Base-by-base conservation (phyloP, 805 yeast genomes). In the Sungouiella blattae region DNA sequence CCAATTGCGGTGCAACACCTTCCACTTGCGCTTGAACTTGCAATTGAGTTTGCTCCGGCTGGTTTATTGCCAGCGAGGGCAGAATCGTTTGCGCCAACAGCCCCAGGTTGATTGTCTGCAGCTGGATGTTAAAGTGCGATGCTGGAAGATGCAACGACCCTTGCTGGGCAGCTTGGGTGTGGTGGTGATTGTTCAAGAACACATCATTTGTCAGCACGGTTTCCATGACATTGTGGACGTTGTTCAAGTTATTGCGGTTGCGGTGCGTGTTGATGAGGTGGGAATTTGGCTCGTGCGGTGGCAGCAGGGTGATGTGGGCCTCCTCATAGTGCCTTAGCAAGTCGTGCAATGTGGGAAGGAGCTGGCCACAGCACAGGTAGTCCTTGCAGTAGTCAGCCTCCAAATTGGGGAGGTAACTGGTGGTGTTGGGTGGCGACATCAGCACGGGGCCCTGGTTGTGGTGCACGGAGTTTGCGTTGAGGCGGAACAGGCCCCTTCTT, bases 361-460 rank as follows among this genome's bases (percentile, higher is more conserved):
- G 68, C 55, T 85, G 83, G 18, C 98, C 98, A 66, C 98, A 93
- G 64, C 98, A 93, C 33, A 87, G 79, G 63, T 93, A 93, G 66
- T 93, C 98, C 60, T 85, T 86, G 62, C 98, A 93, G 62, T 91
- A 93, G 58, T 89, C 89, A 7, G 96, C 95, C 62, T 91, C 98
- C 40, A 91, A 69, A 53, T 86, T 87, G 13, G 98, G 96, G 42
- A 93, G 71, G 58, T 91, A 93, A 6, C 93, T 77, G 18, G 91
- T 78, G 38, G 77, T 67, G 32, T 61, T 65, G 24, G 86, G 87
- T 36, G 87, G 86, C 47, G 82, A 74, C 60, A 75, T 62, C 24
- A 71, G 65, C 43, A 58, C 44, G 36, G 35, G 39, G 11, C 20
- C 21, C 23, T 26, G 36, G 4, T 24, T 15, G 4, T 44, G 30